Conservation (phyloP, 345 rosid genomes). For the Turnera subulata region DNA sequence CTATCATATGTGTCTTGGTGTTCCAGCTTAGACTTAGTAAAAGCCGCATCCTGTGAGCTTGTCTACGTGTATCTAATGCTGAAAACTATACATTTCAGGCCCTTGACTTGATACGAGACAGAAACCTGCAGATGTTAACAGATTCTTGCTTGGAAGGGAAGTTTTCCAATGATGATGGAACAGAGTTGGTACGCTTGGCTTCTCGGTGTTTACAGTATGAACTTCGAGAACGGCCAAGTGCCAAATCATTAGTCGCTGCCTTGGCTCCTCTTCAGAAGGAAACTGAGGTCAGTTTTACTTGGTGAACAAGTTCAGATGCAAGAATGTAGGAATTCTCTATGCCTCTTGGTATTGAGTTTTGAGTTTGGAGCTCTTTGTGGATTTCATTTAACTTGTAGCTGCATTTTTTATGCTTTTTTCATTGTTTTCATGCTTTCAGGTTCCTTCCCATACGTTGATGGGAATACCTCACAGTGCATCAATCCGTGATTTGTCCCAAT, state of each 20-base stretch:
- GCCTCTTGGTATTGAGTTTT: too few relatives aligned
- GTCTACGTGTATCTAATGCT: slow-evolving; percentile 8
- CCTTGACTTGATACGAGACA: slow-evolving; percentile 85
- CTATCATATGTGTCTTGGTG: too few relatives aligned
- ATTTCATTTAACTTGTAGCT: not conserved
- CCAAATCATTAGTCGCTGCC: slow-evolving; percentile 69
- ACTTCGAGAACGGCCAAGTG: slow-evolving; percentile 87
- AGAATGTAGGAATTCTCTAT: too few relatives aligned
- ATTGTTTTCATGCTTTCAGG: slow-evolving; percentile 33
- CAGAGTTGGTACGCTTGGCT: slow-evolving; percentile 87
- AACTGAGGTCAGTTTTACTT: slow-evolving; percentile 48
- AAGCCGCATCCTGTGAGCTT: not conserved
- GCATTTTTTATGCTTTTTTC: slow-evolving; percentile 3
- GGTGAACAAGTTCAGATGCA: not conserved
- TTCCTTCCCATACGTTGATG: slow-evolving; percentile 84
- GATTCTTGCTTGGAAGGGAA: slow-evolving; percentile 97
- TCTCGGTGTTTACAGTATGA: slow-evolving; percentile 91
- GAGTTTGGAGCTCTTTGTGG: too few relatives aligned
- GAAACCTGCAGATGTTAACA: slow-evolving; percentile 77
- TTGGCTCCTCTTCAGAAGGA: slow-evolving; percentile 86
- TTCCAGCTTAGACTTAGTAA: not conserved
- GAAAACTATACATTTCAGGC: slow-evolving; percentile 48
- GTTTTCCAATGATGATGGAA: slow-evolving; percentile 72
- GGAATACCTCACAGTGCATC: slow-evolving; percentile 66
- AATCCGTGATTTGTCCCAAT: slow-evolving; percentile 51